Evolutionary conservation across 352 stramenopile species (phyloP), one percentile per base, ranked within the genome.

Genomic region (Stramenopiles sp.): DNA sequence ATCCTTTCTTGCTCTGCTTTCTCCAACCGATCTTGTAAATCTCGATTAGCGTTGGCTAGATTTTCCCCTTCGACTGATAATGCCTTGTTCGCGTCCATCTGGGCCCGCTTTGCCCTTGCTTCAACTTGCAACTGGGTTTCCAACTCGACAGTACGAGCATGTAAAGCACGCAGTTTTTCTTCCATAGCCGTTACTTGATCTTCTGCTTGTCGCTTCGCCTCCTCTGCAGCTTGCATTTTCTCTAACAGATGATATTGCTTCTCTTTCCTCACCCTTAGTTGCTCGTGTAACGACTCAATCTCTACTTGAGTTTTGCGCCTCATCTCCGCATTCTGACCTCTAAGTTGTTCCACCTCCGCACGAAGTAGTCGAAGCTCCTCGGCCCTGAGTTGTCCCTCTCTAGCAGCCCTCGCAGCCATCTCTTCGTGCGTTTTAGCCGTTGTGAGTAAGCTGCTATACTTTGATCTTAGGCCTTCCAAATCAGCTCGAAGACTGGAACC

Each of bases 161-260:
- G 88, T 44, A 96, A 84, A 67, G 91, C 91, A 81, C 90, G 90
- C 7, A 96, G 81, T 80, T 94, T 95, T 8, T 98, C 92, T 84
- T 98, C 93, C 82, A 95, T 88, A 30, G 88, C 90, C 0, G 88
- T 88, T 1, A 83, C 85, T 80, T 94, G 92, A 85, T 98, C 93
- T 76, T 98, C 93, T 7, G 89, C 90, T 80, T 97, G 91, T 25
- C 92, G 91, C 86, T 95, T 95, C 29, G 88, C 84, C 80, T 97
- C 92, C 76, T 98, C 94, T 44, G 97, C 91, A 75, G 93, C 91
- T 86, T 98, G 94, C 32, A 98, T 86, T 85, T 97, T 97, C 80
- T 97, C 93, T 7, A 98, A 87, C 0, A 98, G 87, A 84, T 98
- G 92, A 81, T 98, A 98, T 84, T 98, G 94, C 80, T 98, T 98